Base-by-base conservation (phyloP, 129 eudicot species). In the Artemisia annua region DNA sequence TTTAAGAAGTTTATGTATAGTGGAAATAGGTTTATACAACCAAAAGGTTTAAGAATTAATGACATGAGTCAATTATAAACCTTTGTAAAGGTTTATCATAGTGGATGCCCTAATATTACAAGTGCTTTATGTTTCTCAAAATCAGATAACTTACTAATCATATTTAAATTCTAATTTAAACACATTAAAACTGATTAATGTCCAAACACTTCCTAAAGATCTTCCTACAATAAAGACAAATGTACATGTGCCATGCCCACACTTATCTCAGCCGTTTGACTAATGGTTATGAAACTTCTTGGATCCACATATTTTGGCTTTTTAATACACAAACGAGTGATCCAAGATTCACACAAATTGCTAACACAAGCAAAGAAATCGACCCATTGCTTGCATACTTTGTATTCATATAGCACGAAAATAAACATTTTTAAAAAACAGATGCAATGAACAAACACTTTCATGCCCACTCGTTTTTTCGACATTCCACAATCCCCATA, bases 261-360 rank as follows among this genome's bases (percentile, higher is more conserved):
- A 57, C 73, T 55, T 67, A 56, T 48, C 67, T 4, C 52, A 44
- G 57, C 81, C 58, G 60, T 71, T 71, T 52, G 72, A 65, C 51
- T 24, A 63, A 63, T 70, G 50, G 39, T 32, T 32, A 35, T 35
- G 11, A 17, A 49, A 35, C 67, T 76, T 76, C 51, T 71, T 78
- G 73, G 78, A 78, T 78, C 78, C 82, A 72, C 68, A 78, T 53
- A 71, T 78, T 63, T 70, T 78, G 61, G 72, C 67, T 63, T 70
- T 78, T 48, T 4, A 71, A 67, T 62, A 62, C 22, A 22, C 19
- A 24, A 71, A 63, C 67, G 72, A 17, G 77, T 49, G 82, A 78
- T 78, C 82, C 82, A 78, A 78, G 82, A 78, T 64, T 53, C 16
- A 70, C 65, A 78, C 76, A 63, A 70, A 71, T 28, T 78, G 78